Percentiles rank a stretch among this genome's conserved stretches.
phyloP scores from a whole-genome alignment of 2,329 filamentous ascomycete genomes.

The Huntiella abstrusa region DNA sequence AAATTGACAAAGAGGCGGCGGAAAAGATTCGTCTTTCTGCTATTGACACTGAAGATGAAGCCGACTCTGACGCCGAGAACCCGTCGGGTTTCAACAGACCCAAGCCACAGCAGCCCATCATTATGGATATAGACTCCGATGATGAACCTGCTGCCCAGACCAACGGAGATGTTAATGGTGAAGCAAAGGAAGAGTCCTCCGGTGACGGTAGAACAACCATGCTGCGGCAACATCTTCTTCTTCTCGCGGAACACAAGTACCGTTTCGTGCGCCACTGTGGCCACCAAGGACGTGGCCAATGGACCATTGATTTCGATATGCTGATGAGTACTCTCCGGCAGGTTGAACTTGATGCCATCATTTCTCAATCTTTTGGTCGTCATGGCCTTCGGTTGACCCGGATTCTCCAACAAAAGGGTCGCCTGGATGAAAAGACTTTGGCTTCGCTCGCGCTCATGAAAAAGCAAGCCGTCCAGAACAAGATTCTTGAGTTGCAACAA shows the following conservation, averaged over 20 bases:
- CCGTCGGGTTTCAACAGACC: not conserved
- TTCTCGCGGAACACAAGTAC: slow-evolving; percentile 51
- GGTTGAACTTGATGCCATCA: slow-evolving; percentile 61
- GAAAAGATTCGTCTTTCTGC: slow-evolving; percentile 25
- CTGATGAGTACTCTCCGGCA: slow-evolving; percentile 54
- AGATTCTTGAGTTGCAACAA: slow-evolving; percentile 71
- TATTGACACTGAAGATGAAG: slow-evolving; percentile 20
- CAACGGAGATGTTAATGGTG: slow-evolving; percentile 14
- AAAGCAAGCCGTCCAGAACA: slow-evolving; percentile 66
- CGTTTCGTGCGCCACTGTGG: slow-evolving; percentile 52
- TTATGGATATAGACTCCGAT: slow-evolving; percentile 14
- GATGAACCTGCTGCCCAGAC: slow-evolving; percentile 10
- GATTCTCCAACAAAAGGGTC: slow-evolving; percentile 71
- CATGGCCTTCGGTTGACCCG: slow-evolving; percentile 67
- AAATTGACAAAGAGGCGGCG: slow-evolving; percentile 26
- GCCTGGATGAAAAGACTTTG: slow-evolving; percentile 84
- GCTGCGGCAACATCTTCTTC: slow-evolving; percentile 44
- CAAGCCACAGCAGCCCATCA: not conserved
- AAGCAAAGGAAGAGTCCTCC: slow-evolving; percentile 30
- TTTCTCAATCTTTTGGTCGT: slow-evolving; percentile 58
- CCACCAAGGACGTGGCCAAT: slow-evolving; percentile 45
- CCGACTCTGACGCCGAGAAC: slow-evolving; percentile 16
- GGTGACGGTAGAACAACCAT: slow-evolving; percentile 9
- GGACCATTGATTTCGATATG: slow-evolving; percentile 66
- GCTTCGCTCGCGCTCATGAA: slow-evolving; percentile 66